These are phyloP conservation scores for Abortiporus biennis DNA, from an alignment of 1,284 basidiomycete species.

Conservation along the genomic window DNA sequence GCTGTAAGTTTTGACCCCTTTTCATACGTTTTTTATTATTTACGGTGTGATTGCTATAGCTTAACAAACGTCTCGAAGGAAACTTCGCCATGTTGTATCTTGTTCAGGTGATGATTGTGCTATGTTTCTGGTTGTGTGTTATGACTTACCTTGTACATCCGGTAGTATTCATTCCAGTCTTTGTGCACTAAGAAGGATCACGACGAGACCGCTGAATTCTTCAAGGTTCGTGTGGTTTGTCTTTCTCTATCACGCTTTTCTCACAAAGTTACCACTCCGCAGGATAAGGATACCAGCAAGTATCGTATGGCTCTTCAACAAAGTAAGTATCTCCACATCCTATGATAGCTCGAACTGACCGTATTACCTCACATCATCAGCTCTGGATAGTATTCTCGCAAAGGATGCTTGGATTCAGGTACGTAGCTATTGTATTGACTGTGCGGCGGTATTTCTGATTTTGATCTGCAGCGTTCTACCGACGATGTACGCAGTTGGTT, in stretches of 20 bases:
- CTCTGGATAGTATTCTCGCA: slow-evolving; percentile 1
- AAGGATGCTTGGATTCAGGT: slow-evolving; percentile 6
- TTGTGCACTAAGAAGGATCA: slow-evolving; percentile 3
- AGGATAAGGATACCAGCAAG: slow-evolving; percentile 6
- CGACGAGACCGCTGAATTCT: slow-evolving; percentile 4
- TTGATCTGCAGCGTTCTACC: neutral
- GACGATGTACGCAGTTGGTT: neutral
- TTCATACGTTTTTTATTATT: neutral
- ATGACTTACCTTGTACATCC: neutral
- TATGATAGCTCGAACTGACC: neutral
- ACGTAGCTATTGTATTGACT: neutral
- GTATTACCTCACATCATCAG: neutral
- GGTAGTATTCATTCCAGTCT: neutral
- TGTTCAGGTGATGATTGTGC: slow-evolving; percentile 1
- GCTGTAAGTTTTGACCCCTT: neutral
- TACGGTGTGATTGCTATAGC: neutral
- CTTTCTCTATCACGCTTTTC: neutral
- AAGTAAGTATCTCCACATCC: slow-evolving; percentile 1
- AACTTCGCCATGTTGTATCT: slow-evolving; percentile 4
- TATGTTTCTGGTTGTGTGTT: no score
- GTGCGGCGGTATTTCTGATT: neutral
- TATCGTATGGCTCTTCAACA: slow-evolving; percentile 5
- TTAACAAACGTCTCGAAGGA: slow-evolving; percentile 1
- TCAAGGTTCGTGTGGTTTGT: neutral
- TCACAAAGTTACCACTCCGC: neutral